phyloP scores from a whole-genome alignment of 2,329 filamentous ascomycete species.

The Claviceps purpurea region DNA sequence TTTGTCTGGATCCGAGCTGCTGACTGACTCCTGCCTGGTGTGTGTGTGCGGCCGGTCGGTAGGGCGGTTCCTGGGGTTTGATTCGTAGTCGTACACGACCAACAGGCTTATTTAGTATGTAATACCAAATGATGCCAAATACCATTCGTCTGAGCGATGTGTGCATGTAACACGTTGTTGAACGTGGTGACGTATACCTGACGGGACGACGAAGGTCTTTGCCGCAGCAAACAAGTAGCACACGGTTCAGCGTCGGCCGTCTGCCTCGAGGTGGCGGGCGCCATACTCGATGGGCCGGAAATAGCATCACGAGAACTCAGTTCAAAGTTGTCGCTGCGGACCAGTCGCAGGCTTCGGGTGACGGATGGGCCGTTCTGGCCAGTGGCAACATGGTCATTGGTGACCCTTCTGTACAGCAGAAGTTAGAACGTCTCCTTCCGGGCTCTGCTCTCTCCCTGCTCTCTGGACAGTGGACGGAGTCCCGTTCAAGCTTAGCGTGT shows the following conservation, averaged over 20 bases:
- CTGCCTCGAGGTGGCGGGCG: neutral
- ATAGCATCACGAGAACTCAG: neutral
- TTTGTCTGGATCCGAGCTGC: neutral
- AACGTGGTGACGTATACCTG: slow-evolving; percentile 1
- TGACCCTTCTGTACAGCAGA: neutral
- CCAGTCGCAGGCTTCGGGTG: no score
- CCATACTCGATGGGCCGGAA: neutral
- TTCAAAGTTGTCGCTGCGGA: no score
- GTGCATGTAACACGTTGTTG: neutral
- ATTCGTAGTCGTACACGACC: neutral
- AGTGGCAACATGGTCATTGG: no score
- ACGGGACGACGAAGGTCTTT: neutral
- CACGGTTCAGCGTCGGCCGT: neutral
- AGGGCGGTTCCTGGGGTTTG: neutral
- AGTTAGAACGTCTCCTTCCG: neutral
- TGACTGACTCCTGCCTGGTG: neutral
- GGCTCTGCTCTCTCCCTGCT: neutral
- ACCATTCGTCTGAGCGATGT: neutral
- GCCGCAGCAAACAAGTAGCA: neutral
- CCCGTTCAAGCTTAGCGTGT: slow-evolving; percentile 7
- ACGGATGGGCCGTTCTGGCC: no score
- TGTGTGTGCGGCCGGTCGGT: neutral
- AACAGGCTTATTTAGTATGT: neutral
- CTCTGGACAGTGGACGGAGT: neutral
- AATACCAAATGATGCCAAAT: no score